Conservation (phyloP, 2,329 filamentous ascomycete species). For the Emmonsiellopsis sp. region DNA sequence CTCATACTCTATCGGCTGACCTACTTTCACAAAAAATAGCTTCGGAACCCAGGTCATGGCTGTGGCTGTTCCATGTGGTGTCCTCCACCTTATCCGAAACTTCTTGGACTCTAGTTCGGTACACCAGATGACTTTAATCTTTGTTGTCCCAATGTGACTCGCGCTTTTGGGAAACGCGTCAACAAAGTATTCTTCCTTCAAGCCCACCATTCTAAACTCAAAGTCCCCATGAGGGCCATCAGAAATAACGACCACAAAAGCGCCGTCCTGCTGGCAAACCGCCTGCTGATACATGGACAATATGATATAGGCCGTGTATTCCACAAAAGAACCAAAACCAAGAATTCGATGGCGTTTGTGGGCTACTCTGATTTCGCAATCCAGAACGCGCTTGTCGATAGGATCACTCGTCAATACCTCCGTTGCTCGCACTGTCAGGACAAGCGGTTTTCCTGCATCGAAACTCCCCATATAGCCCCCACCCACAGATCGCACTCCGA, state of each 20-base stretch:
- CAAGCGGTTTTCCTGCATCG: background rate
- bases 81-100: slow-evolving; percentile 1
- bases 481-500: background rate
- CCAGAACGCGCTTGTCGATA: background rate
- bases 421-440: background rate
- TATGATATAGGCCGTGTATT: background rate
- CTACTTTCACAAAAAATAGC: background rate
- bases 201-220: background rate
- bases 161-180: background rate
- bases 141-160: background rate
- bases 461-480: background rate
- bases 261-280: background rate
- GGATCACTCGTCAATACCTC: background rate
- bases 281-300: background rate
- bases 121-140: background rate
- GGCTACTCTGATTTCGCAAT: background rate
- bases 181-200: background rate
- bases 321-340: background rate
- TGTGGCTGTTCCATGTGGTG: background rate
- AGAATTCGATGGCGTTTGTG: background rate
- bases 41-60: background rate
- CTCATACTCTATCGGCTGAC: background rate
- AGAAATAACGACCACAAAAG: background rate
- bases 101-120: background rate
- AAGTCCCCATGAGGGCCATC: slow-evolving; percentile 1